Evolutionary conservation across 495 filamentous ascomycete species (phyloP), one percentile per base, ranked within the genome.

Genomic region (Xylaria acuta): DNA sequence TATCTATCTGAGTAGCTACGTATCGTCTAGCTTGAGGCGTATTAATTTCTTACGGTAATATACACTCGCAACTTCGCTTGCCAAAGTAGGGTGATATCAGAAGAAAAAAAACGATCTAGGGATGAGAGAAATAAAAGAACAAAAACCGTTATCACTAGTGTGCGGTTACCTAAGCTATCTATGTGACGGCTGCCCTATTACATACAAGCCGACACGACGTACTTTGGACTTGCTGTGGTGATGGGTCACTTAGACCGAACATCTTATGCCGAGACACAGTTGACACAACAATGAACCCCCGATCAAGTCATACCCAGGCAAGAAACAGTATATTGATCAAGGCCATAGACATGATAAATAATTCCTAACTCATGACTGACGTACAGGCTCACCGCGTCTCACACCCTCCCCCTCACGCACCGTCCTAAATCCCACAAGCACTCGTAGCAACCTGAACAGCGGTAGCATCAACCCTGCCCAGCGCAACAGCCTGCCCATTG

Each of bases 391-490:
- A 64, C 43, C 22, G 11, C 16, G 16, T 27, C 22, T 43, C 22
- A 30, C 43, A 27, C 49, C 22, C 36, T 20, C 34, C 12, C 20
- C 18, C 32, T 40, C 11, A 16, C 34, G 8, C 34, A 25, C 36
- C 58, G 7, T 38, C 49, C 14, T 67, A 75, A 38, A 84, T 58
- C n/a, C 83, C 84, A 75, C 86, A 88, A 63, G 69, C 75, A 62
- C 76, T 82, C 18, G 71, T 54, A 11, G 76, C 80, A 30, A 87
- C 86, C 76, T 83, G 82, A 25, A 43, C 56, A 25, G 83, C 90
- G 18, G 81, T 80, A 3, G 87, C 90, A 22, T 84, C 79, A 12
- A 93, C 78, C 0, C 86, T 81, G 27, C 92, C 92, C 62, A 92
- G 74, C 64, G 80, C 60, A 18, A 75, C 79, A 0, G 89, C 91